Base-by-base conservation (phyloP, 2,329 filamentous ascomycete genomes). In the Aspergillus fijiensis region DNA sequence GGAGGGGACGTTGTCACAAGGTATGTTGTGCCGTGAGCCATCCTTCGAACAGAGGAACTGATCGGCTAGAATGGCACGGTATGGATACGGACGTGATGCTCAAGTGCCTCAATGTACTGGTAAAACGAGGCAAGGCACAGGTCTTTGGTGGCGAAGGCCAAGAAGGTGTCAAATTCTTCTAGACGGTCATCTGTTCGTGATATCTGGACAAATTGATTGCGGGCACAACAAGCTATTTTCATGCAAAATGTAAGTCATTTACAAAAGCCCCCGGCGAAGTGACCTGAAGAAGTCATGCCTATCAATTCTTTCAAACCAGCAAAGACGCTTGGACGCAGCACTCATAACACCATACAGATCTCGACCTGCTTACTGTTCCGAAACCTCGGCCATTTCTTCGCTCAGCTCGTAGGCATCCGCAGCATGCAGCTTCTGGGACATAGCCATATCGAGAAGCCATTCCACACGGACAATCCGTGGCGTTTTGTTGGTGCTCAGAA, bases 101-200 rank as follows among this genome's bases (percentile, higher is more conserved):
- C 66, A 92, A 89, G 75, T 89, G 91, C 42, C 82, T 99, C 52
- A 85, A 86, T 61, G 82, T 95, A 53, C 82, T 97, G 52, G 93
- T 96, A 39, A 96, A 96, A 82, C 85, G 89, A 63, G 92, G 92
- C 67, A 96, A 90, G 78, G 94, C 93, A 14, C 94, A 98, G 76
- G 87, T 98, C 27, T 98, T 99, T 79, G 94, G 94, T 35, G 85
- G 87, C 57, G 92, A 94, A 70, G 92, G 94, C 73, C 90, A 91
- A 62, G 87, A 90, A 70, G 95, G 95, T 70, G 92, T 98, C 65
- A 99, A 99, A 80, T 98, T 99, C 80, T 98, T 98, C 74, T 60
- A 35, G 2, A 42, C 45, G 11, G 39, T 42, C 23, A 31, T 29
- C 5, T 39, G 12, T 27, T 21, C 29, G 19, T 12, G 12, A 21